These are phyloP conservation scores for Yamadazyma kitorensis DNA, from an alignment of 805 yeast genomes.

Conservation along the genomic window DNA sequence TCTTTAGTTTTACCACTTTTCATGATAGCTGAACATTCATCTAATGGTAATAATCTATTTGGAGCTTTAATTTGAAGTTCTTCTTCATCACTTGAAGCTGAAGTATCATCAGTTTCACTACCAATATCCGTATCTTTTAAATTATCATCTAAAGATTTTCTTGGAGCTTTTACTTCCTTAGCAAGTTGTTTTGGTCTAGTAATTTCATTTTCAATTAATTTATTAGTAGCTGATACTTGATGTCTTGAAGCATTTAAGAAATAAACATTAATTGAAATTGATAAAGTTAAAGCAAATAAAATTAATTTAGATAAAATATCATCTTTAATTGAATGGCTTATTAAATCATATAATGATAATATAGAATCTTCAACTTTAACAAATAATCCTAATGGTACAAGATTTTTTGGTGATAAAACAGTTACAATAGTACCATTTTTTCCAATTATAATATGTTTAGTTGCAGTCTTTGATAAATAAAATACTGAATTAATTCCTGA, in stretches of 20 bases:
- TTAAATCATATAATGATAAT: conserved; percentile 46
- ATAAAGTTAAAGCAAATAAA: conserved; percentile 67
- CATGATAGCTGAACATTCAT: conserved; percentile 58
- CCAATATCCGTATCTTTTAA: conserved; percentile 22
- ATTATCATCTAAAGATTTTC: conserved; percentile 20
- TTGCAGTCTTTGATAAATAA: conserved; percentile 37
- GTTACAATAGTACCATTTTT: conserved; percentile 55
- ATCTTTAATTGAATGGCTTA: conserved; percentile 74
- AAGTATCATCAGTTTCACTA: conserved; percentile 16
- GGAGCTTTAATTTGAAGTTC: conserved; percentile 21
- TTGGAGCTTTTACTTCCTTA: conserved; percentile 11
- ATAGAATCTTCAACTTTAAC: conserved; percentile 63
- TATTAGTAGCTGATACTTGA: conserved; percentile 47
- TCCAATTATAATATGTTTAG: conserved; percentile 45
- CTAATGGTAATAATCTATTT: conserved; percentile 45
- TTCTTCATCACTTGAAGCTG: conserved; percentile 25
- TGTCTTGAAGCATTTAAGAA: conserved; percentile 81
- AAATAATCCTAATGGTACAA: conserved; percentile 53
- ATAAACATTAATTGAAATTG: conserved; percentile 79
- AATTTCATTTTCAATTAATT: conserved; percentile 39
- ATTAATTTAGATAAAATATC: conserved; percentile 75
- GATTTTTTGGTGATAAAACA: conserved; percentile 53
- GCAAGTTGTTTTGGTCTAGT: conserved; percentile 26
- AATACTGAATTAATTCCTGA: conserved; percentile 2
- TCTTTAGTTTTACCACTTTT: conserved; percentile 70